phyloP scores from a whole-genome alignment of 306 rosid genomes.

The Cotoneaster glaucophyllus region DNA sequence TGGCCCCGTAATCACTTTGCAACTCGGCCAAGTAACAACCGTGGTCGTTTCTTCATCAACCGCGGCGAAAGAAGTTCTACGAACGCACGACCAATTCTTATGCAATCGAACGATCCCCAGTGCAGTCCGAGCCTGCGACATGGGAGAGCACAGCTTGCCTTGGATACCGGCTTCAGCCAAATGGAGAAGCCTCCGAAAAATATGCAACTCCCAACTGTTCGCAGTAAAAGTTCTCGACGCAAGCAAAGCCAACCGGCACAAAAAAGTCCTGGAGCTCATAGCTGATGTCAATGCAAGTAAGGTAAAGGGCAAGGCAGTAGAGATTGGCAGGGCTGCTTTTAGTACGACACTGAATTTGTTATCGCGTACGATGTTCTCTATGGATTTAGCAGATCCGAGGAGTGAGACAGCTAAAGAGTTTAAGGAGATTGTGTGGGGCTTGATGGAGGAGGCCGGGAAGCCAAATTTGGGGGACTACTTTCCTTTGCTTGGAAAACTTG shows the following conservation, averaged over 20 bases:
- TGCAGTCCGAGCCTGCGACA: not conserved
- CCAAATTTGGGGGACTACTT: not conserved
- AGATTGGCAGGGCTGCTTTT: constrained; percentile 14
- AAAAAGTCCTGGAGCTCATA: constrained; percentile 13
- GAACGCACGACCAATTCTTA: constrained; percentile 9
- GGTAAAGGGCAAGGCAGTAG: constrained; percentile 3
- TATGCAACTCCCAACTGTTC: constrained; percentile 2
- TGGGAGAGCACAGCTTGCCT: not conserved
- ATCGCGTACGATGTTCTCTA: constrained; percentile 11
- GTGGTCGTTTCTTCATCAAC: constrained; percentile 3
- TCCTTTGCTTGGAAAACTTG: not conserved
- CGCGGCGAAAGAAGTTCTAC: not conserved
- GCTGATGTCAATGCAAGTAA: not conserved
- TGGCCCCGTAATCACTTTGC: constrained; percentile 21
- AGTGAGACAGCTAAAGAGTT: constrained; percentile 14
- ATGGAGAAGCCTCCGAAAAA: constrained; percentile 8
- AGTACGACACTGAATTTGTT: constrained; percentile 11
- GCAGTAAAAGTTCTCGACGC: constrained; percentile 8
- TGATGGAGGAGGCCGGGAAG: not conserved
- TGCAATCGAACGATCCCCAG: constrained; percentile 15
- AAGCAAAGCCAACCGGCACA: constrained; percentile 4
- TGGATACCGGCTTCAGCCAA: constrained; percentile 16
- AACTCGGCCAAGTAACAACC: constrained; percentile 21
- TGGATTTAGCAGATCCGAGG: constrained; percentile 11
- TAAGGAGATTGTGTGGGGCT: not conserved